A percentile compares a stretch with the other conserved stretches of the same genome.
Conservation (phyloP, 2,329 filamentous ascomycete genomes). For the Cadophora gregata region DNA sequence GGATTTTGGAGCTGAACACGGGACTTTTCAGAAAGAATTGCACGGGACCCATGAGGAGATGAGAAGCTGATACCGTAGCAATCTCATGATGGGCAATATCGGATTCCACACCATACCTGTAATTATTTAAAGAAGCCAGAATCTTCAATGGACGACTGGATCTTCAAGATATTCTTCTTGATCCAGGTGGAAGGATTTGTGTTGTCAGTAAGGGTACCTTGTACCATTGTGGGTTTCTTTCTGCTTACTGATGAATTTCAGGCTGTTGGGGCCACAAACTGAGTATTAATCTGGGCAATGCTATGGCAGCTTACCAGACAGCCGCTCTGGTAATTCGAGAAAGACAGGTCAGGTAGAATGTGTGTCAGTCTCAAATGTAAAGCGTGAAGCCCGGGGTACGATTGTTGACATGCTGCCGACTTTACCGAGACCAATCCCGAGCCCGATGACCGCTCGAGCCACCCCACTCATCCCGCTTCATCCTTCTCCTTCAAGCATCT, state of each 20-base stretch:
- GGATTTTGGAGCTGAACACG: background rate
- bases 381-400: background rate
- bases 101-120: too few relatives aligned
- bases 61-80: background rate
- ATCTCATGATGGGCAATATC: too few relatives aligned
- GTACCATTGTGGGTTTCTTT: background rate
- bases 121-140: background rate
- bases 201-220: background rate
- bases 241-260: background rate
- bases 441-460: background rate
- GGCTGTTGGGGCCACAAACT: background rate
- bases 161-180: background rate
- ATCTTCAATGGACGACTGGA: background rate
- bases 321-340: background rate
- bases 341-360: background rate
- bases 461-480: background rate
- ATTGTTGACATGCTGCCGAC: background rate
- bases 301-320: background rate
- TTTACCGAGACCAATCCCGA: background rate
- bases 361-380: background rate
- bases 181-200: background rate
- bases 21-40: background rate
- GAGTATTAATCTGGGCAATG: constrained; percentile 2
- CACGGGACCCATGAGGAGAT: background rate
- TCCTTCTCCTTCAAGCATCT: background rate